Conservation (phyloP, 345 rosid genomes). For the Salix caprea region DNA sequence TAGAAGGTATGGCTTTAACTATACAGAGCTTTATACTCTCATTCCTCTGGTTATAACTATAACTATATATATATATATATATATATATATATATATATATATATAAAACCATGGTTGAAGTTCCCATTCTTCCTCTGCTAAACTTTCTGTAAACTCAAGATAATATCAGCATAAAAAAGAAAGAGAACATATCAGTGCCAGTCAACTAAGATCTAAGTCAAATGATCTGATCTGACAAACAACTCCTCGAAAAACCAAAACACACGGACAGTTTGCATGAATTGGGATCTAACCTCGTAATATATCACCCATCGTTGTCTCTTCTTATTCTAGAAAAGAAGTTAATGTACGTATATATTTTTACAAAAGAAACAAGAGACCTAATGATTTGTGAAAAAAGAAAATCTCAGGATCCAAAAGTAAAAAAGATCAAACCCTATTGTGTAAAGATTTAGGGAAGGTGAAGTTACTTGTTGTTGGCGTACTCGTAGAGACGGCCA, state of each 20-base stretch:
- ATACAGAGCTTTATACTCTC: background rate
- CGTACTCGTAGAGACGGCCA: slow-evolving; percentile 94
- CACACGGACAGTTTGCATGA: background rate
- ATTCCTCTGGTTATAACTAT: background rate
- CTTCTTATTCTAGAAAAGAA: background rate
- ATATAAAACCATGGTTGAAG: too few species aligned
- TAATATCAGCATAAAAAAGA: background rate
- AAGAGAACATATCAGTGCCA: background rate
- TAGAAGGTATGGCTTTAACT: too few species aligned
- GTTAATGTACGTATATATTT: too few species aligned
- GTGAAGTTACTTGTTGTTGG: slow-evolving; percentile 70
- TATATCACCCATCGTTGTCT: background rate
- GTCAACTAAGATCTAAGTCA: background rate
- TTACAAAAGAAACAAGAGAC: background rate
- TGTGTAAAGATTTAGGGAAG: background rate
- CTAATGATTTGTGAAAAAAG: background rate
- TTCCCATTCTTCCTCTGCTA: background rate
- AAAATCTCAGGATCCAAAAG: background rate
- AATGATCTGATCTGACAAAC: background rate
- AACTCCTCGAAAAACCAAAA: background rate
- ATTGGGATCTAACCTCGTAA: background rate
- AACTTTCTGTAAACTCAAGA: background rate
- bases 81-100: too few species aligned
- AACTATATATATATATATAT: too few species aligned
- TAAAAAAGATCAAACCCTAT: background rate